These are phyloP conservation scores for Vaccinium darrowii DNA, from an alignment of 148 eudicot genomes.

Conservation along the genomic window DNA sequence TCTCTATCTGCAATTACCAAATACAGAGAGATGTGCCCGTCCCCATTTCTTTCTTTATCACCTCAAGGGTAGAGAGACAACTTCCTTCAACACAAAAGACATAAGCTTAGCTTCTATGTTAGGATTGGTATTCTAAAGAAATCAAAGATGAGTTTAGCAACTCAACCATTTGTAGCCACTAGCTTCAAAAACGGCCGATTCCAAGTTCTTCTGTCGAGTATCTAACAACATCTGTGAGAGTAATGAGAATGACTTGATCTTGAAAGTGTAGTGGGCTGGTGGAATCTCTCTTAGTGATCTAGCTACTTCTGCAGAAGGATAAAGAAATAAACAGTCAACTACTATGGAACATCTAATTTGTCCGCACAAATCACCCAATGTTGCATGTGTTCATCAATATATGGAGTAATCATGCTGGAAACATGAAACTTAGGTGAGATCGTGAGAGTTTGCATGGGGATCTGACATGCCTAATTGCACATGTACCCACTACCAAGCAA, in stretches of 20 bases:
- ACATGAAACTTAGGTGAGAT: no score
- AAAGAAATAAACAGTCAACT: no score
- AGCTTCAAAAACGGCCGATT: background rate
- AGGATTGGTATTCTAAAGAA: no score
- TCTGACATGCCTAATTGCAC: no score
- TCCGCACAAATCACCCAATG: no score
- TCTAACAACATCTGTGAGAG: background rate
- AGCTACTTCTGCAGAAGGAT: background rate
- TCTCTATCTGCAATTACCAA: background rate
- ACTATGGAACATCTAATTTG: no score
- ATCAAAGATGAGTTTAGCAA: background rate
- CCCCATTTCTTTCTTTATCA: background rate
- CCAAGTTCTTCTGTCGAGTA: background rate
- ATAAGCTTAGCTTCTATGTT: background rate
- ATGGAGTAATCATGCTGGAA: no score
- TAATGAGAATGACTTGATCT: conserved; percentile 7
- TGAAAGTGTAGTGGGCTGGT: conserved; percentile 7
- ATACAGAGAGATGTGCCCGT: conserved; percentile 11
- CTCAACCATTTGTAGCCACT: conserved; percentile 7
- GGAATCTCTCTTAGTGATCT: conserved; percentile 1
- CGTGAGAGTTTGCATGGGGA: no score
- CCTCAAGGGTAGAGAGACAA: conserved; percentile 2
- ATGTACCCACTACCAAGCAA: no score
- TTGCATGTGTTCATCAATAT: no score
- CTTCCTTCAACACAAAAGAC: background rate